Conservation (phyloP, 2,329 filamentous ascomycete species). For the Trichoderma harzianum region DNA sequence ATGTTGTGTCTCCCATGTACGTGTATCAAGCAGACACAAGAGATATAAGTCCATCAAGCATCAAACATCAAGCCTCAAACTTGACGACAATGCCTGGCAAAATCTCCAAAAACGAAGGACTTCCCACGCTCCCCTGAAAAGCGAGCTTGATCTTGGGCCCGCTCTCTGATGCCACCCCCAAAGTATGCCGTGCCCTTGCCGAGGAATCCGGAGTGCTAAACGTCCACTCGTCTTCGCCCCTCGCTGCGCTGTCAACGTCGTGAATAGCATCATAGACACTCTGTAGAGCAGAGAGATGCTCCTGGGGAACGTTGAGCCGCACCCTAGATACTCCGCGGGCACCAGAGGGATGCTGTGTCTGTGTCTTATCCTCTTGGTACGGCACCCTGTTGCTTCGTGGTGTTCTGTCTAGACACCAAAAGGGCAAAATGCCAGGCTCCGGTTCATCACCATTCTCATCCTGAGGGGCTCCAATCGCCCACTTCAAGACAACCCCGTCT, state of each 20-base stretch:
- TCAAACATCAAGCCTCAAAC: slow-evolving; percentile 9
- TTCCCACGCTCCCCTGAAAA: slow-evolving; percentile 15
- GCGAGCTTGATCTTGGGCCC: slow-evolving; percentile 17
- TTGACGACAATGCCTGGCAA: slow-evolving; percentile 22
- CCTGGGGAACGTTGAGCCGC: slow-evolving; percentile 33
- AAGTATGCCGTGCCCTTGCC: slow-evolving; percentile 12
- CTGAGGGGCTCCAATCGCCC: slow-evolving; percentile 52
- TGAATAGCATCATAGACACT: slow-evolving; percentile 31
- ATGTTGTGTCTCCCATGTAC: too few species aligned
- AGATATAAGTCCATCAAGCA: neutral
- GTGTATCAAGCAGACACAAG: too few species aligned
- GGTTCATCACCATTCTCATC: slow-evolving; percentile 25
- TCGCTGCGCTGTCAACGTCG: neutral
- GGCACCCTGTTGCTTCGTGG: slow-evolving; percentile 55
- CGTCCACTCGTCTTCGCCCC: neutral
- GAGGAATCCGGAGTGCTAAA: slow-evolving; percentile 20
- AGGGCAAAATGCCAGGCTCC: slow-evolving; percentile 53
- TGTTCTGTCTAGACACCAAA: slow-evolving; percentile 65
- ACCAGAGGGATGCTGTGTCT: slow-evolving; percentile 47
- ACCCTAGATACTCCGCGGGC: slow-evolving; percentile 50
- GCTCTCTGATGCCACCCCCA: slow-evolving; percentile 11
- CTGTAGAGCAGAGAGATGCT: slow-evolving; percentile 21
- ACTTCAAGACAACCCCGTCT: slow-evolving; percentile 56
- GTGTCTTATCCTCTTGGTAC: slow-evolving; percentile 24
- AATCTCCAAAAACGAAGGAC: slow-evolving; percentile 22